A percentile compares a stretch with the other conserved stretches of the same genome.
Evolutionary conservation across 2,329 filamentous ascomycete species (phyloP).

Genomic region (Bretziella fagacearum): DNA sequence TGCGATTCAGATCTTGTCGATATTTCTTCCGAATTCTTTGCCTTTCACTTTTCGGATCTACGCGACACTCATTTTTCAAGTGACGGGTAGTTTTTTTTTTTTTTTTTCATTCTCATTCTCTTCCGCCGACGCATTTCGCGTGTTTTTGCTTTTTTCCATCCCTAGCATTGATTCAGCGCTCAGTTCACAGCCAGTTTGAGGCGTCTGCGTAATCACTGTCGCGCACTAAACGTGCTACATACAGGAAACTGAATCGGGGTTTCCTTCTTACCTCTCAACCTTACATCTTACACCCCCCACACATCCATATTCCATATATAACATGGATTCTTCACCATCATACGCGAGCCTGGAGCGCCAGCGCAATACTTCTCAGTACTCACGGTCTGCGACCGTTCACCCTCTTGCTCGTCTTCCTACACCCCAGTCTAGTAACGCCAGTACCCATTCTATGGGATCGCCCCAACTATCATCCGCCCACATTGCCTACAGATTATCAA

Average conservation of each 20-base stretch:
- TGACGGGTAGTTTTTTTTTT: neutral
- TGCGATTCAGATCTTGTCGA: neutral
- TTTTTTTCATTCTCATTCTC: neutral
- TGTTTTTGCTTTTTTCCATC: slow-evolving; percentile 1
- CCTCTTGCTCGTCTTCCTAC: slow-evolving; percentile 17
- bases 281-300: neutral
- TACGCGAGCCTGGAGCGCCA: slow-evolving; percentile 31
- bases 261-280: neutral
- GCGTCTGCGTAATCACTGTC: neutral
- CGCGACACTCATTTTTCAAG: neutral
- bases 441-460: slow-evolving; percentile 25
- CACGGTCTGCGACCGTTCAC: slow-evolving; percentile 10
- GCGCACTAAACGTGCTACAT: neutral
- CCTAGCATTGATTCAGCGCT: slow-evolving; percentile 6
- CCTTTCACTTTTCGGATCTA: neutral
- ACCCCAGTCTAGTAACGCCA: slow-evolving; percentile 27
- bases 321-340: slow-evolving; percentile 23
- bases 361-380: slow-evolving; percentile 25
- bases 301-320: neutral
- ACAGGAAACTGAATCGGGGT: neutral
- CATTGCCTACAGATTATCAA: slow-evolving; percentile 23
- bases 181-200: neutral
- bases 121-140: neutral
- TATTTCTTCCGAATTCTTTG: neutral
- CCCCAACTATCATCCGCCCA: slow-evolving; percentile 23